A percentile compares a stretch with the other conserved stretches of the same genome.
phyloP scores from a whole-genome alignment of 176 grass and related monocot species.

The Neostapfia colusana region DNA sequence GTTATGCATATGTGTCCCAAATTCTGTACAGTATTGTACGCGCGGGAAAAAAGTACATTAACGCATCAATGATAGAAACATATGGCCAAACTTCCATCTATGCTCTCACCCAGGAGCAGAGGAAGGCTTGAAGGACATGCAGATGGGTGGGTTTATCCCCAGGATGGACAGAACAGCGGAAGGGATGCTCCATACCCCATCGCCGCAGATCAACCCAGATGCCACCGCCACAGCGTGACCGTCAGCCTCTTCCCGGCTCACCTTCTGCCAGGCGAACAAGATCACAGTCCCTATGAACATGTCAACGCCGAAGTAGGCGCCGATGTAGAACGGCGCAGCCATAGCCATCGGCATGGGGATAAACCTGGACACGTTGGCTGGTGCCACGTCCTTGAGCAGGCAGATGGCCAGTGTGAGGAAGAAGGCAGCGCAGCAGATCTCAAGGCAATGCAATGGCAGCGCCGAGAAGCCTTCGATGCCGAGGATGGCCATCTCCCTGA shows the following conservation, averaged over 20 bases:
- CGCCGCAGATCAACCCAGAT: constrained; percentile 44
- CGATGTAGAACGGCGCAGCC: constrained; percentile 39
- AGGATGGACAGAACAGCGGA: constrained; percentile 48
- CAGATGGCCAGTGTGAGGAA: constrained; percentile 25
- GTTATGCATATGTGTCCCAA: background rate
- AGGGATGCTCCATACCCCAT: constrained; percentile 55
- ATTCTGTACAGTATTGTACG: background rate
- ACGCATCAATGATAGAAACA: background rate
- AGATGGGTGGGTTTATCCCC: constrained; percentile 37
- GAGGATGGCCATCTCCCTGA: constrained; percentile 55
- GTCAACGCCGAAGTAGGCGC: constrained; percentile 43
- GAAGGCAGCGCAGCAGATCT: constrained; percentile 34
- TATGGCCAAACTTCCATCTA: background rate
- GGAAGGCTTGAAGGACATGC: constrained; percentile 49
- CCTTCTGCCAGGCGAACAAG: constrained; percentile 40
- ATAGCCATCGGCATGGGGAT: constrained; percentile 50
- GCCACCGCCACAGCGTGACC: constrained; percentile 38
- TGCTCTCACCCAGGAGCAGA: constrained; percentile 29
- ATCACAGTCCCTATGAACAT: constrained; percentile 48
- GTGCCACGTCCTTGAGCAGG: constrained; percentile 38
- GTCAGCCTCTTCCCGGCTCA: constrained; percentile 31
- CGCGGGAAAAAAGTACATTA: background rate
- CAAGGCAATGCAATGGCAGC: constrained; percentile 38
- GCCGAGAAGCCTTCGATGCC: constrained; percentile 37
- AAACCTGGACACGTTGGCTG: constrained; percentile 27